These are phyloP conservation scores for Neopestalotiopsis sp. DNA, from an alignment of 2,329 filamentous ascomycete species.

Conservation along the genomic window DNA sequence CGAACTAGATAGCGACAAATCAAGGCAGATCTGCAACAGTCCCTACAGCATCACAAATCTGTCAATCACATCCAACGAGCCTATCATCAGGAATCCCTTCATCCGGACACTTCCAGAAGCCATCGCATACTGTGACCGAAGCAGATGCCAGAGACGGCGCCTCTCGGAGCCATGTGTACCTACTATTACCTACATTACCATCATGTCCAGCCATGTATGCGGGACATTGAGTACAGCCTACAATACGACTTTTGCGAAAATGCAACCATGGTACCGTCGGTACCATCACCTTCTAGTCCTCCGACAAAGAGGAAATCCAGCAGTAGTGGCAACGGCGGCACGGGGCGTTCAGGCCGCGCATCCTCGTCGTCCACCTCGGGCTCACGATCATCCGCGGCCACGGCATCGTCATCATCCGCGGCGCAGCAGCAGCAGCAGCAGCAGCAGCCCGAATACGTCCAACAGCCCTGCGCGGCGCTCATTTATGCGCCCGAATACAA, in stretches of 20 bases:
- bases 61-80: background rate
- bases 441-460: constrained; percentile 17
- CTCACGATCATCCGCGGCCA: background rate
- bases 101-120: background rate
- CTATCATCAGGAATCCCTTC: background rate
- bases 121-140: background rate
- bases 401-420: background rate
- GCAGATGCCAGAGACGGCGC: no score
- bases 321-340: background rate
- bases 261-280: constrained; percentile 36
- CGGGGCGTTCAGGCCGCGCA: background rate
- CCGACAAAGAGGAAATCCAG: background rate
- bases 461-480: constrained; percentile 36
- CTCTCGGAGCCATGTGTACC: constrained; percentile 49
- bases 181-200: constrained; percentile 58
- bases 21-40: background rate
- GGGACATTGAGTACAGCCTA: constrained; percentile 44
- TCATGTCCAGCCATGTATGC: constrained; percentile 48
- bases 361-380: background rate
- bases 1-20: background rate
- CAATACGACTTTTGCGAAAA: constrained; percentile 50
- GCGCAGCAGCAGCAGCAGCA: constrained; percentile 20
- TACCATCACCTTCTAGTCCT: constrained; percentile 11
- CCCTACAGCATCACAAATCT: background rate
- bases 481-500: constrained; percentile 33